A percentile compares a stretch with the other conserved stretches of the same genome.
phyloP scores from a whole-genome alignment of 768 basidiomycete genomes.

The Mycena amicta region DNA sequence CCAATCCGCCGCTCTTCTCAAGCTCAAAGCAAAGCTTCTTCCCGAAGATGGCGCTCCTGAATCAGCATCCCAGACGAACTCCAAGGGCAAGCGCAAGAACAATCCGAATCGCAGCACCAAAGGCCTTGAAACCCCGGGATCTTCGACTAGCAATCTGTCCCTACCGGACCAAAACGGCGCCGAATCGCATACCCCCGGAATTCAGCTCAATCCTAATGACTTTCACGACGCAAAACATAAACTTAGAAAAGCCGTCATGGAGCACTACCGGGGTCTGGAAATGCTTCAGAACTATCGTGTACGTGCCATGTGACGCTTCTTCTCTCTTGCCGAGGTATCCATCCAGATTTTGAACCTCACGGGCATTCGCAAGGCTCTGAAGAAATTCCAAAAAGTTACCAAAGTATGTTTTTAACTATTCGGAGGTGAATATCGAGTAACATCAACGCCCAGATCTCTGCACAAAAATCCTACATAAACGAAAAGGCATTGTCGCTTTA shows the following conservation, averaged over 20 bases:
- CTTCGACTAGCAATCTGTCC: background rate
- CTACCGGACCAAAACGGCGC: background rate
- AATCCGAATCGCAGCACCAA: background rate
- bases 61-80: background rate
- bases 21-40: slow-evolving; percentile 12
- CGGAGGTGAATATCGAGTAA: no score
- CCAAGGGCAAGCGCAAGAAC: slow-evolving; percentile 13
- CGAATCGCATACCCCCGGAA: slow-evolving; percentile 1
- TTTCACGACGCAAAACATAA: slow-evolving; percentile 85
- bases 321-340: background rate
- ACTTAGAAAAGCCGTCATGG: slow-evolving; percentile 79
- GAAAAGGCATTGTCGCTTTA: slow-evolving; percentile 58
- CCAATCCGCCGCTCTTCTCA: slow-evolving; percentile 6
- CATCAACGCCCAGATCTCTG: slow-evolving; percentile 55
- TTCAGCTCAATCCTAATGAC: slow-evolving; percentile 64
- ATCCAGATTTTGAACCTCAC: slow-evolving; percentile 80
- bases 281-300: slow-evolving; percentile 89
- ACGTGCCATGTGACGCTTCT: slow-evolving; percentile 26
- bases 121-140: background rate
- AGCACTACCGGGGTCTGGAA: slow-evolving; percentile 87
- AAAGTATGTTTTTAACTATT: slow-evolving; percentile 52
- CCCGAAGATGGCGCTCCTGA: background rate
- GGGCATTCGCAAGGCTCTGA: slow-evolving; percentile 85
- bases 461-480: slow-evolving; percentile 75
- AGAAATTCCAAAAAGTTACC: slow-evolving; percentile 84